phyloP scores from a whole-genome alignment of 78 protist species.

The Dictyostelium purpureum region DNA sequence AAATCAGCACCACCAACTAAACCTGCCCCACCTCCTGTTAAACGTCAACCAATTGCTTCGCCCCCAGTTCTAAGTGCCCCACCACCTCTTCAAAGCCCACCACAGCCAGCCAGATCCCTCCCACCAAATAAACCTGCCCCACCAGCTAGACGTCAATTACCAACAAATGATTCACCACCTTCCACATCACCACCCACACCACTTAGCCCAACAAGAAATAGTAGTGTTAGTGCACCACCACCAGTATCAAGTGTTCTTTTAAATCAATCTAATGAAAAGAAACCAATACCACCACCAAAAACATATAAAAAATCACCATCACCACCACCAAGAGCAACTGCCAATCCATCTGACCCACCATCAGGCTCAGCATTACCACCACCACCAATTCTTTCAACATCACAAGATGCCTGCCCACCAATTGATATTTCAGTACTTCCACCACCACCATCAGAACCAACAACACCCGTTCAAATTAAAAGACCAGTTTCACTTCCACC shows the following conservation, averaged over 20 bases:
- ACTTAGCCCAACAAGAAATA: background rate
- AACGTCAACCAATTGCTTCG: background rate
- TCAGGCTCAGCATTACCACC: background rate
- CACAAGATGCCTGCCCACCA: slow-evolving; percentile 2
- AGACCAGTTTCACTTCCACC: background rate
- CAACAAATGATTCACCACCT: background rate
- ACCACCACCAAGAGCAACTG: slow-evolving; percentile 10
- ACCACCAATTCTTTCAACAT: background rate
- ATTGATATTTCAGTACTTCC: background rate
- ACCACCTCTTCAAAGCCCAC: background rate
- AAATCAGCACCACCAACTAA: background rate
- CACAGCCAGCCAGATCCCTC: background rate
- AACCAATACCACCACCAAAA: background rate
- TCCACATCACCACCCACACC: slow-evolving; percentile 5
- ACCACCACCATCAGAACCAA: slow-evolving; percentile 8
- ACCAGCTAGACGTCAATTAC: background rate
- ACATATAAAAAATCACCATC: background rate
- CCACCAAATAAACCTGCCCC: background rate
- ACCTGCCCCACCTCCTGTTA: background rate
- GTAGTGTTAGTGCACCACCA: background rate
- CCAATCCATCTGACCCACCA: background rate
- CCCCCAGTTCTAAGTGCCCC: background rate
- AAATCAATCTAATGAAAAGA: background rate
- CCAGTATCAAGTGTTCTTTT: slow-evolving; percentile 3
- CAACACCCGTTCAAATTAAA: background rate